Base-by-base conservation (phyloP, 2,329 filamentous ascomycete genomes). In the Calonectria pseudoturangicola region DNA sequence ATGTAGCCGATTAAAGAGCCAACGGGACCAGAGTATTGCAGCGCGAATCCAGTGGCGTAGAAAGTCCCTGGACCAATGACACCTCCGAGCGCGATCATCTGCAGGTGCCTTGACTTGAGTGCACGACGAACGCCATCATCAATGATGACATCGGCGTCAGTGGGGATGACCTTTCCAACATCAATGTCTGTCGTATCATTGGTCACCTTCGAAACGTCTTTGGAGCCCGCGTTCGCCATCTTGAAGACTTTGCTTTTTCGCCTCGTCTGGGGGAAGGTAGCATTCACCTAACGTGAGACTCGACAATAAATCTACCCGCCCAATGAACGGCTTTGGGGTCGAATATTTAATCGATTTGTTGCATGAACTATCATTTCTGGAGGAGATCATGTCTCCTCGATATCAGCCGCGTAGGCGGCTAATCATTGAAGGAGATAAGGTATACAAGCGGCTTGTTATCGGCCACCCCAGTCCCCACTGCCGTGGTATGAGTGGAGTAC, bases 81-180 rank as follows among this genome's bases (percentile, higher is more conserved):
- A 13, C 66, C 66, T 6, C 66, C 66, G 10, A 68, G 66, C 3
- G 66, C 66, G 33, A 67, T 67, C 64, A 67, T 67, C 64, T 67
- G 64, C 15, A 67, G 27, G 43, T 67, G 64, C 2, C 64, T 54
- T 8, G 66, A 68, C n/a, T 68, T 68, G 41, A 68, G 66, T 16
- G 66, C 66, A 28, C 66, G 66, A 9, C 45, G 51, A n/a, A 68
- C 66, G 28, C 66, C 66, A 68, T 68, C 66, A 33, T 68, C 66
- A 50, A 68, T 68, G 50, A 68, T 51, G 15, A 62, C 51, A 9
- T 41, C 51, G 21, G 50, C 45, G 43, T 68, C 58, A 28, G 39
- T 36, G 54, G 51, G 4, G 50, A 33, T 51, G 54, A 68, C 66
- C 36, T 68, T 68, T n/a, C 66, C 66, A 28, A 68, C 21, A 9